phyloP scores from a whole-genome alignment of 2,329 filamentous ascomycete species.

The Phoma sp. region DNA sequence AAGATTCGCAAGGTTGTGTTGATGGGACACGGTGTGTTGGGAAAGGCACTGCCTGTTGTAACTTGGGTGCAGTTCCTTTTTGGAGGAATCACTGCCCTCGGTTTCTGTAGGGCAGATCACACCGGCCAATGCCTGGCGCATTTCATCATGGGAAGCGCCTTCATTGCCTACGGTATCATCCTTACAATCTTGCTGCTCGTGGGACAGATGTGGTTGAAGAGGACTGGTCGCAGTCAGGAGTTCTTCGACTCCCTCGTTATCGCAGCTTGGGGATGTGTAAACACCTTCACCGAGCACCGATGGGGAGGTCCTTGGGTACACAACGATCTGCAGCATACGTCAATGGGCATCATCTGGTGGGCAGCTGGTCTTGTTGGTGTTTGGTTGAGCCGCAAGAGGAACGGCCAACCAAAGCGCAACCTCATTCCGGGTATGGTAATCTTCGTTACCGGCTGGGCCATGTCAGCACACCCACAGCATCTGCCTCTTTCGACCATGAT shows the following conservation, averaged over 20 bases:
- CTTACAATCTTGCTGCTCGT: conserved; percentile 86
- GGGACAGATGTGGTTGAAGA: conserved; percentile 84
- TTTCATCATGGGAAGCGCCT: conserved; percentile 98
- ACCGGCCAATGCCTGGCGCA: conserved; percentile 91
- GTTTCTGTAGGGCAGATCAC: conserved; percentile 92
- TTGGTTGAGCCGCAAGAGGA: conserved; percentile 85
- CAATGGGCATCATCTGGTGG: conserved; percentile 99
- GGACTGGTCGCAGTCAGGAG: conserved; percentile 86
- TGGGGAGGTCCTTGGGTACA: conserved; percentile 89
- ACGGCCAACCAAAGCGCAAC: conserved; percentile 88
- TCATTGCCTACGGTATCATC: conserved; percentile 90
- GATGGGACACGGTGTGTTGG: conserved; percentile 76
- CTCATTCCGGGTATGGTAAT: conserved; percentile 92
- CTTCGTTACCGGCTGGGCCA: conserved; percentile 90
- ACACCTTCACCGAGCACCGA: conserved; percentile 96
- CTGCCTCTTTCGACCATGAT: conserved; percentile 85
- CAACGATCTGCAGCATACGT: conserved; percentile 96
- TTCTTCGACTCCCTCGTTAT: conserved; percentile 95
- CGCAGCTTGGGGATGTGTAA: conserved; percentile 93
- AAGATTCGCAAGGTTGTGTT: conserved; percentile 76
- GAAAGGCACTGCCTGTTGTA: conserved; percentile 84
- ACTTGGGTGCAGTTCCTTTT: conserved; percentile 96
- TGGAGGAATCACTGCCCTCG: conserved; percentile 87
- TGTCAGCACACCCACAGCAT: conserved; percentile 89
- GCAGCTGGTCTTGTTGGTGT: conserved; percentile 87